Evolutionary conservation across 1,284 basidiomycete species (phyloP), one percentile per base, ranked within the genome.

Genomic region (Athelia sp.): DNA sequence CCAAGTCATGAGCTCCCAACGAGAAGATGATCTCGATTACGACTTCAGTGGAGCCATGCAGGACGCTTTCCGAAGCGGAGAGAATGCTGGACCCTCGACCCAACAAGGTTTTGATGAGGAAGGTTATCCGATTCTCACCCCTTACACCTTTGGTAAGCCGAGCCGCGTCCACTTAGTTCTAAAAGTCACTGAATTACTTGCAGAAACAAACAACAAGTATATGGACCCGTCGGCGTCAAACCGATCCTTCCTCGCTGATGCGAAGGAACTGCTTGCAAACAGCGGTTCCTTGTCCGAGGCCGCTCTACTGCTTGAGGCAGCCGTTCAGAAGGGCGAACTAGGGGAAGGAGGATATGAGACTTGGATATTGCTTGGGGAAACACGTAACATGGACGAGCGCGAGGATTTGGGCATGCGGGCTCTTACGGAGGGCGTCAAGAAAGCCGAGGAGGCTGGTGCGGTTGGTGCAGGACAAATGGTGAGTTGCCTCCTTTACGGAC

Each of bases 311-410:
- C 73, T 97, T 9, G 94, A 97, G 69, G 90, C 90, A 3, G 92
- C 92, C 29, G 90, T 93, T 53, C 90, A 89, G 62, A 80, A 78
- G 54, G 84, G 82, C 6, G 84, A 90, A 48, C 71, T 87, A 8
- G 88, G 87, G 36, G 81, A 87, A 59, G 87, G 83, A 8, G 87
- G 87, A 10, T 93, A 87, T 50, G 93, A 96, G 63, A 82, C 93
- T 0, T 99, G 97, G 97, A 84, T 95, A 26, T 72, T 96, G 21
- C 75, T 99, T 0, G 97, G 97, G 9, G 91, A 97, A 67, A 90
- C 90, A 0, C 82, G 95, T 57, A 95, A 92, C 44, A 98, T 98
- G 88, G 95, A 99, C 62, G 97, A 99, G 77, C 78, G 87, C 50
- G 84, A 96, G 68, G 80, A 90, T 53, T 74, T 82, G 48, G 83